A percentile compares a stretch with the other conserved stretches of the same genome.
phyloP scores from a whole-genome alignment of 345 rosid genomes.

The Triadica sebifera region DNA sequence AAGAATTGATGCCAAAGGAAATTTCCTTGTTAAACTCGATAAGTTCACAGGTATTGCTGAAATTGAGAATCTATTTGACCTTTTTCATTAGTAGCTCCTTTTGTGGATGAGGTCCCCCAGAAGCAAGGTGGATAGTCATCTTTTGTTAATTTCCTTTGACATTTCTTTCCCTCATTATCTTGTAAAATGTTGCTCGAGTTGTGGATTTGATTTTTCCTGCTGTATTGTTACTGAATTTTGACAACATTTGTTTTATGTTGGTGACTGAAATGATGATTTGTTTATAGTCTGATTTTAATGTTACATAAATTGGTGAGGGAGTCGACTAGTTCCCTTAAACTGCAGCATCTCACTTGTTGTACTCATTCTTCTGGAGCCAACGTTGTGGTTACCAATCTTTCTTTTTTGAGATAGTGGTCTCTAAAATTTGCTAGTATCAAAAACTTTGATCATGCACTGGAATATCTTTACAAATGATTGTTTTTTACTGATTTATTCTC shows the following conservation, averaged over 20 bases:
- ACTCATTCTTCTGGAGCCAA: not conserved
- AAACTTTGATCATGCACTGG: not conserved
- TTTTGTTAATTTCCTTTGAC: not conserved
- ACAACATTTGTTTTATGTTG: not conserved
- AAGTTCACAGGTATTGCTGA: slow-evolving; percentile 61
- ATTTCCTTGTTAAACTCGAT: slow-evolving; percentile 73
- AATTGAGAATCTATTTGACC: slow-evolving; percentile 4
- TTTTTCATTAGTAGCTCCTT: not conserved
- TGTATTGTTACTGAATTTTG: not conserved
- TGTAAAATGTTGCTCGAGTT: not conserved
- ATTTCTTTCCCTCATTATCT: not conserved
- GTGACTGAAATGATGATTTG: not conserved
- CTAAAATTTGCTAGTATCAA: not conserved
- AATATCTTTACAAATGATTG: not conserved
- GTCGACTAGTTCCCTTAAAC: not conserved
- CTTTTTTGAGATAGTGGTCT: not conserved
- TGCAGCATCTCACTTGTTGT: not conserved
- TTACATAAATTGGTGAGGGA: not conserved
- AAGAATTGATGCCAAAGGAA: slow-evolving; percentile 87
- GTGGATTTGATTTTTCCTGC: not conserved
- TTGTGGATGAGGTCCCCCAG: not conserved
- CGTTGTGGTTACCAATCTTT: not conserved
- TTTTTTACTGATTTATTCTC: not conserved
- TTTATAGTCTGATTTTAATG: not conserved
- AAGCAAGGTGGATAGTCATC: not conserved